Evolutionary conservation across 2,329 filamentous ascomycete species (phyloP).

Genomic region (Diaporthe helianthi): DNA sequence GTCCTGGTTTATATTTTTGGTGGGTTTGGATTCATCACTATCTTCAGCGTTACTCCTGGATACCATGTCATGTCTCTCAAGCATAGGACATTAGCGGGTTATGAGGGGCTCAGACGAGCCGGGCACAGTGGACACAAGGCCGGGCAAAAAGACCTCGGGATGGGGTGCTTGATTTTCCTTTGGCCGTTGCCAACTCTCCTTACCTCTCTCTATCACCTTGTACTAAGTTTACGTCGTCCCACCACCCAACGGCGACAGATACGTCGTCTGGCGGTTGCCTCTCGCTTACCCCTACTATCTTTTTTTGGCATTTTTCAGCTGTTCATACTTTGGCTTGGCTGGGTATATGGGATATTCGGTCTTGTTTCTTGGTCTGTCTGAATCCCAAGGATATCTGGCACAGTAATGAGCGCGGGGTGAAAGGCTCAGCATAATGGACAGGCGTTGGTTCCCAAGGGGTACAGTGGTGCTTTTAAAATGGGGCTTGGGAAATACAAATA

Average conservation of each 20-base stretch:
- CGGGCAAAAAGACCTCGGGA: slow-evolving; percentile 1
- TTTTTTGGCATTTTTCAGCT: slow-evolving; percentile 9
- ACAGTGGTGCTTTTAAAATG: background rate
- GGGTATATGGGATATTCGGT: slow-evolving; percentile 2
- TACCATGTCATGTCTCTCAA: slow-evolving; percentile 10
- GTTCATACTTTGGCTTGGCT: slow-evolving; percentile 24
- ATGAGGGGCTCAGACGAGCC: background rate
- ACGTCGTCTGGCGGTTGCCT: background rate
- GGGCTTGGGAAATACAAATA: slow-evolving; percentile 8
- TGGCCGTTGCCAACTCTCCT: background rate
- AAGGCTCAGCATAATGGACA: slow-evolving; percentile 18
- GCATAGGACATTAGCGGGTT: slow-evolving; percentile 6
- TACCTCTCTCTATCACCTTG: slow-evolving; percentile 4
- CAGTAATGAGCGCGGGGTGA: slow-evolving; percentile 22
- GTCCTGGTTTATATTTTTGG: background rate
- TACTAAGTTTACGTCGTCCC: slow-evolving; percentile 1
- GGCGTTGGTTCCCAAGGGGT: slow-evolving; percentile 11
- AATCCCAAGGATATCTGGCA: slow-evolving; percentile 5
- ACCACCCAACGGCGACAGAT: background rate
- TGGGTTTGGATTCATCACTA: slow-evolving; percentile 12
- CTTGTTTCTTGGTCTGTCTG: background rate
- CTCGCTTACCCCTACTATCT: background rate
- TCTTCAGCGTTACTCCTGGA: slow-evolving; percentile 14
- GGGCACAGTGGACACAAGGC: background rate
- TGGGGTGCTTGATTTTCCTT: background rate